These are phyloP conservation scores for Phytophthora multivora DNA, from an alignment of 352 stramenopile species.

Conservation along the genomic window DNA sequence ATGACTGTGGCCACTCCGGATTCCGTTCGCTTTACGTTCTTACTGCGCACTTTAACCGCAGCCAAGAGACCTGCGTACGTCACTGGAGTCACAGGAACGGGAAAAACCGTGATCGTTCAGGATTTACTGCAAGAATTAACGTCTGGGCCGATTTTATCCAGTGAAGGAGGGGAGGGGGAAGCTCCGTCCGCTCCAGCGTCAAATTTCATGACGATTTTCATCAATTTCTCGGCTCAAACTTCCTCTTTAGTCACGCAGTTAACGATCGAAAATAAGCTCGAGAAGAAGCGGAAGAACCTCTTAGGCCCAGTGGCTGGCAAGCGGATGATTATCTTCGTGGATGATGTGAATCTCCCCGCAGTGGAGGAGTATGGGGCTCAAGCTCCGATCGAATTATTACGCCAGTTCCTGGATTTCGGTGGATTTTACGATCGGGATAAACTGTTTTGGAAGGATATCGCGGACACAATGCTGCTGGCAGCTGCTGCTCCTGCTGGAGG, in stretches of 20 bases:
- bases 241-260: conserved; percentile 88
- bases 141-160: conserved; percentile 16
- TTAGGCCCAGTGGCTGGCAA: conserved; percentile 89
- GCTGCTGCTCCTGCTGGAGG: conserved; percentile 91
- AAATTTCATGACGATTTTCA: conserved; percentile 75
- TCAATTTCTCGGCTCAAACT: conserved; percentile 94
- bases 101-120: conserved; percentile 90
- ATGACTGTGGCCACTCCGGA: conserved; percentile 83
- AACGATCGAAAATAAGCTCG: conserved; percentile 93
- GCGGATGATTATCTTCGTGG: conserved; percentile 94
- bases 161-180: conserved; percentile 29
- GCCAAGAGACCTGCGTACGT: conserved; percentile 87
- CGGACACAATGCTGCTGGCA: conserved; percentile 91
- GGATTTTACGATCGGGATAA: conserved; percentile 97
- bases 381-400: conserved; percentile 92
- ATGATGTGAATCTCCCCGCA: conserved; percentile 95
- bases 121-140: conserved; percentile 70
- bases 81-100: conserved; percentile 89
- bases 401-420: conserved; percentile 95
- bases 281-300: conserved; percentile 96
- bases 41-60: conserved; percentile 57
- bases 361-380: conserved; percentile 96
- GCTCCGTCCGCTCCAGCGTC: conserved; percentile 29
- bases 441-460: conserved; percentile 97
- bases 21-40: conserved; percentile 71